Base-by-base conservation (phyloP, 1,284 basidiomycete species). In the Cryptococcus sp. region DNA sequence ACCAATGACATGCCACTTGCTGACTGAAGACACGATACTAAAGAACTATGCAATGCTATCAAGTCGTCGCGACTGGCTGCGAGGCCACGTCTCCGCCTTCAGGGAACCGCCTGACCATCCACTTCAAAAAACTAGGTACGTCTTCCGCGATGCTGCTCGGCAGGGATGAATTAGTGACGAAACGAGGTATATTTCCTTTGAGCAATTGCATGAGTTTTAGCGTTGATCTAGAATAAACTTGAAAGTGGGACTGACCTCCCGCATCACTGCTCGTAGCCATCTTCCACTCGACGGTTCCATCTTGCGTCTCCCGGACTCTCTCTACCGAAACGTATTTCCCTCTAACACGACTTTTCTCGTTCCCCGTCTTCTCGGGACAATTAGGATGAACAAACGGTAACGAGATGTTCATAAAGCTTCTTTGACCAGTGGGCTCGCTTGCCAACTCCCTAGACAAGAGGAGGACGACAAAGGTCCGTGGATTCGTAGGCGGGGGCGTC, bases 311-410 rank as follows among this genome's bases (percentile, higher is more conserved):
- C 16, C 49, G 45, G 2, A 78, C 75, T 19, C 65, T 59, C 57
- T 78, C 77, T 17, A 77, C 77, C 3, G 68, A 70, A 15, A 76
- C 72, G 55, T 78, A 78, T 54, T 63, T 66, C n/a, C 74, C 77
- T 37, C 77, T 58, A 4, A 76, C 75, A n/a, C 74, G 60, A 4
- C 45, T 29, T 50, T 70, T 70, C 46, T 78, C 77, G 1, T 44
- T 55, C n/a, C 71, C 73, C 37, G 58, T 40, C 54, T 78, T 76
- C 39, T 70, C 66, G 8, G 64, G 65, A 50, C 70, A 74, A 20
- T 66, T 59, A 10, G 74, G 72, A 61, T 78, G 75, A 2, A 58
- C 45, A 54, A 77, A 76, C 1, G 77, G 77, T 34, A 78, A 54
- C 0, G 73, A 75, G 37, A 78, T 70, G 61, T 77, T 77, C 72